A percentile compares a stretch with the other conserved stretches of the same genome.
These are phyloP conservation scores for Penicillium ochrochloron DNA, from an alignment of 495 filamentous ascomycete genomes.

Conservation along the genomic window DNA sequence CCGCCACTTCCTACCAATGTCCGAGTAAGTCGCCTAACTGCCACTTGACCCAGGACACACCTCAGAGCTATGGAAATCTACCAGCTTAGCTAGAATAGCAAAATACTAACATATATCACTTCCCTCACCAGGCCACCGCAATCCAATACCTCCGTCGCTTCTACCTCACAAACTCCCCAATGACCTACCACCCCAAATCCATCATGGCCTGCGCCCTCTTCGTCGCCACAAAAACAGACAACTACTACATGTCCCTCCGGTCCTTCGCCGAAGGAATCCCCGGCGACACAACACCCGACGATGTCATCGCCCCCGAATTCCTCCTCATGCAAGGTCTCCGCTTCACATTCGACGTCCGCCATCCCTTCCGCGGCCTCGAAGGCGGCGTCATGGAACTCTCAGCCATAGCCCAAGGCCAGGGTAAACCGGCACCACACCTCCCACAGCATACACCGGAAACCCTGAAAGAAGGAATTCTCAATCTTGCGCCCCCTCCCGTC, in stretches of 20 bases:
- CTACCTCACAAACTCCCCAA: slow-evolving; percentile 90
- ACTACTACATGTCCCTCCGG: slow-evolving; percentile 71
- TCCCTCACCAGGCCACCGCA: slow-evolving; percentile 69
- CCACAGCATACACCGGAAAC: slow-evolving; percentile 42
- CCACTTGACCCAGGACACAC: background rate
- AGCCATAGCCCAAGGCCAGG: slow-evolving; percentile 61
- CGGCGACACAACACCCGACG: slow-evolving; percentile 66
- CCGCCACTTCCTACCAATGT: slow-evolving; percentile 82
- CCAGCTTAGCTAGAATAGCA: background rate
- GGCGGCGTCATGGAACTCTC: slow-evolving; percentile 84
- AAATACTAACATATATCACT: slow-evolving; percentile 6
- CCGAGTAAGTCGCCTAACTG: slow-evolving; percentile 51
- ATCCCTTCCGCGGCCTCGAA: slow-evolving; percentile 86
- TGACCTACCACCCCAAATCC: slow-evolving; percentile 89
- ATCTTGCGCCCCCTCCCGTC: slow-evolving; percentile 32
- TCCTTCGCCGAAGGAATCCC: slow-evolving; percentile 67
- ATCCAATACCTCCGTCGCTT: slow-evolving; percentile 92
- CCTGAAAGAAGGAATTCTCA: slow-evolving; percentile 38
- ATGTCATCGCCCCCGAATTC: slow-evolving; percentile 87
- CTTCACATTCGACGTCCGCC: slow-evolving; percentile 90
- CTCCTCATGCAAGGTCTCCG: slow-evolving; percentile 89
- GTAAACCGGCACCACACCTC: slow-evolving; percentile 42
- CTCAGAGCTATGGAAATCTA: background rate
- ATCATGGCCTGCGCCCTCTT: slow-evolving; percentile 88
- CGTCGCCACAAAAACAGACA: slow-evolving; percentile 90